Conservation (phyloP, 768 basidiomycete species). For the Ramaria rubella region DNA sequence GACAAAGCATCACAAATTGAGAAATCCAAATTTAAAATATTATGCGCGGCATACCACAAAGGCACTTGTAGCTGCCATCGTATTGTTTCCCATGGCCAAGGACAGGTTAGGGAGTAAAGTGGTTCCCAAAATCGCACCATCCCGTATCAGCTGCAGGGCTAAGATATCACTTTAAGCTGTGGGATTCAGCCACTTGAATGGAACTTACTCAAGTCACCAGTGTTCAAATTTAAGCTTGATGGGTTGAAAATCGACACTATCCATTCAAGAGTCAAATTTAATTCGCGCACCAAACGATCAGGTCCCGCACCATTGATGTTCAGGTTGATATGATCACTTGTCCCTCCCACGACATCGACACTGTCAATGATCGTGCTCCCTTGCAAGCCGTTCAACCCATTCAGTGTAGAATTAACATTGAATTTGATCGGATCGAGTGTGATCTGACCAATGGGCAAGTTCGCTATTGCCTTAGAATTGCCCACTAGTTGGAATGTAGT, state of each 20-base stretch:
- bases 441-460: slow-evolving; percentile 55
- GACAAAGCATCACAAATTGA: slow-evolving; percentile 8
- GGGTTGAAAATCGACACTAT: slow-evolving; percentile 61
- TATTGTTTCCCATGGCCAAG: slow-evolving; percentile 55
- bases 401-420: slow-evolving; percentile 55
- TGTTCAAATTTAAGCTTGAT: slow-evolving; percentile 53
- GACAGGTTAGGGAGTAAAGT: slow-evolving; percentile 54
- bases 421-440: slow-evolving; percentile 68
- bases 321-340: slow-evolving; percentile 49
- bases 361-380: slow-evolving; percentile 46
- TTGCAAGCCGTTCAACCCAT: slow-evolving; percentile 56
- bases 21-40: neutral
- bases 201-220: slow-evolving; percentile 56
- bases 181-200: neutral
- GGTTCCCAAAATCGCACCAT: slow-evolving; percentile 50
- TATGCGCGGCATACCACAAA: slow-evolving; percentile 37
- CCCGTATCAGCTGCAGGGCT: slow-evolving; percentile 54
- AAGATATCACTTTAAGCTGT: neutral
- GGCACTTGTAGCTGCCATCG: slow-evolving; percentile 39
- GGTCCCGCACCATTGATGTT: slow-evolving; percentile 44
- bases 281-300: neutral
- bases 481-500: slow-evolving; percentile 53
- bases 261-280: neutral
- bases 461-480: slow-evolving; percentile 52
- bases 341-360: slow-evolving; percentile 65